Percentiles rank a stretch among this genome's conserved stretches.
Conservation (phyloP, 768 basidiomycete species). For the Sporobolomyces roseus region DNA sequence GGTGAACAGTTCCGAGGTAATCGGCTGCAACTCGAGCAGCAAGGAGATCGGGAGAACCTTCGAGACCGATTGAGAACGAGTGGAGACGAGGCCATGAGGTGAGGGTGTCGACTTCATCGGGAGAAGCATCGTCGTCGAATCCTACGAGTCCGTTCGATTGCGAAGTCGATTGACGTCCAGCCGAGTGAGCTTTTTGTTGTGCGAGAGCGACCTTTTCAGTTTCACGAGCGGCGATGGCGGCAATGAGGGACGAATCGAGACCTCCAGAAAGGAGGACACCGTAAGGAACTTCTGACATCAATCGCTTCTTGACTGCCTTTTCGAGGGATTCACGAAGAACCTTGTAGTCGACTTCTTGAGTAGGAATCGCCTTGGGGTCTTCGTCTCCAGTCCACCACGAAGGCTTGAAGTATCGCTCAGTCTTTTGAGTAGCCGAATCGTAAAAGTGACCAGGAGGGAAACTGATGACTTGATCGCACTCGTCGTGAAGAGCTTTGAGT, state of each 20-base stretch:
- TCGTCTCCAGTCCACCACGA: slow-evolving; percentile 83
- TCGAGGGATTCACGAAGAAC: slow-evolving; percentile 77
- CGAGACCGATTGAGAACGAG: slow-evolving; percentile 94
- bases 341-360: slow-evolving; percentile 61
- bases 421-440: slow-evolving; percentile 74
- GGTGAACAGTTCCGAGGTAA: slow-evolving; percentile 89
- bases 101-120: slow-evolving; percentile 55
- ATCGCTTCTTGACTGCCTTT: slow-evolving; percentile 82
- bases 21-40: slow-evolving; percentile 91
- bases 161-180: slow-evolving; percentile 50
- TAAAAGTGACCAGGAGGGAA: slow-evolving; percentile 98
- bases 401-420: slow-evolving; percentile 79
- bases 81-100: slow-evolving; percentile 92
- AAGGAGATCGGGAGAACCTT: slow-evolving; percentile 88
- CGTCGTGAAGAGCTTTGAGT: slow-evolving; percentile 81
- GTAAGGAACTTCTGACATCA: slow-evolving; percentile 98
- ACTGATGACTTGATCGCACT: slow-evolving; percentile 88
- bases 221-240: slow-evolving; percentile 87
- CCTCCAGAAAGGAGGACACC: slow-evolving; percentile 94
- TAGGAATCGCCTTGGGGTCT: slow-evolving; percentile 62
- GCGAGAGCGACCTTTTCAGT: slow-evolving; percentile 83
- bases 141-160: slow-evolving; percentile 51
- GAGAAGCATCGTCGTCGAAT: slow-evolving; percentile 25
- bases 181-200: slow-evolving; percentile 57
- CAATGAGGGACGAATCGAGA: slow-evolving; percentile 91